Conservation (phyloP, 2,329 filamentous ascomycete species). For the Tolypocladium pustulatum region DNA sequence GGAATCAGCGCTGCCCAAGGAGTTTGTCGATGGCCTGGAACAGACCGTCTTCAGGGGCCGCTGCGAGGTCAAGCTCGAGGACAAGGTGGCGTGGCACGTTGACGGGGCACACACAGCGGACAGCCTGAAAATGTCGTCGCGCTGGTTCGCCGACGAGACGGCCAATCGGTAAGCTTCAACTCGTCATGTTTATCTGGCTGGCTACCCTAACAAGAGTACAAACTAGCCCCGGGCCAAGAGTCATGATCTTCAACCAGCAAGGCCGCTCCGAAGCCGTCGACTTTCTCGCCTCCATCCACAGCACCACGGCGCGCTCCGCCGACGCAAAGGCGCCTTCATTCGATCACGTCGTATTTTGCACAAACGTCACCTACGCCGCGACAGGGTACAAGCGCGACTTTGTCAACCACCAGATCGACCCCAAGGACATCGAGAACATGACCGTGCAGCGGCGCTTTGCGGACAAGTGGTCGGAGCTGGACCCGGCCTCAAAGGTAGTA, state of each 20-base stretch:
- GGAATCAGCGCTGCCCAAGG: slow-evolving; percentile 36
- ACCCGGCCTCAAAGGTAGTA: slow-evolving; percentile 32
- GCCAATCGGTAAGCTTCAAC: slow-evolving; percentile 15
- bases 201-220: neutral
- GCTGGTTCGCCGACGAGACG: slow-evolving; percentile 64
- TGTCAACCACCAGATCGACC: slow-evolving; percentile 43
- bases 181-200: neutral
- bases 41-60: slow-evolving; percentile 68
- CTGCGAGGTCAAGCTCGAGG: slow-evolving; percentile 52
- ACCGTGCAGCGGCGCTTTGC: slow-evolving; percentile 43
- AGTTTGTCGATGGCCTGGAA: slow-evolving; percentile 65
- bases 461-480: slow-evolving; percentile 36
- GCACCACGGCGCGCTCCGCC: slow-evolving; percentile 19
- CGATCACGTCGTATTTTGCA: slow-evolving; percentile 71
- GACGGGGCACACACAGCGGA: slow-evolving; percentile 92
- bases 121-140: slow-evolving; percentile 70
- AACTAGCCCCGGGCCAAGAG: slow-evolving; percentile 26
- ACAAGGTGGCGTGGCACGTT: slow-evolving; percentile 65
- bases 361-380: slow-evolving; percentile 52
- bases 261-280: slow-evolving; percentile 42
- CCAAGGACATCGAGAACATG: slow-evolving; percentile 38
- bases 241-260: slow-evolving; percentile 85
- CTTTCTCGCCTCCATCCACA: slow-evolving; percentile 39
- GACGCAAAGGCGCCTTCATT: slow-evolving; percentile 34
- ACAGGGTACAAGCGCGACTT: slow-evolving; percentile 46